Evolutionary conservation across 768 basidiomycete genomes (phyloP).

Genomic region (Kwoniella botswanensis): DNA sequence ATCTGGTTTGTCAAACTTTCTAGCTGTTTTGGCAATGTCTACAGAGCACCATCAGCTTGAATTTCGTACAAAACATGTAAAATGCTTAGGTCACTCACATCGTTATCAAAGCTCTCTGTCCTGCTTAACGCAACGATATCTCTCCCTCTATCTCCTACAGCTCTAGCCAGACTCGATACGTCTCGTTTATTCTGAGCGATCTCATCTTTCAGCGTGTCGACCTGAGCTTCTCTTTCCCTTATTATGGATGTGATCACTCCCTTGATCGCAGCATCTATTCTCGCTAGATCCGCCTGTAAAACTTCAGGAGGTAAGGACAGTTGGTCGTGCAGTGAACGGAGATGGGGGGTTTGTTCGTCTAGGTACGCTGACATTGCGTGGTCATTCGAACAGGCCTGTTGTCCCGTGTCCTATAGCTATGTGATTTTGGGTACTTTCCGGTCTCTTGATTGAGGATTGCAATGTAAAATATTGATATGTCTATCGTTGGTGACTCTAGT

Average conservation of each 20-base stretch:
- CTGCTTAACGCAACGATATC: slow-evolving; percentile 71
- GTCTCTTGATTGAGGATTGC: background rate
- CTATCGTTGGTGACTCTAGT: too few species aligned
- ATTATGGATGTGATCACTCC: slow-evolving; percentile 78
- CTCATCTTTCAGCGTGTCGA: slow-evolving; percentile 72
- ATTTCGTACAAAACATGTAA: background rate
- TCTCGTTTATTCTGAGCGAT: slow-evolving; percentile 69
- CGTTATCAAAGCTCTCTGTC: slow-evolving; percentile 61
- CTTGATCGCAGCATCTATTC: slow-evolving; percentile 75
- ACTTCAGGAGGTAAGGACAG: slow-evolving; percentile 80
- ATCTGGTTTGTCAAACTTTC: slow-evolving; percentile 72
- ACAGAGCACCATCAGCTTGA: background rate
- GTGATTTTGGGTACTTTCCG: background rate
- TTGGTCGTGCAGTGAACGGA: slow-evolving; percentile 80
- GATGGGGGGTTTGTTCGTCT: slow-evolving; percentile 74
- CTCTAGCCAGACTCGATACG: slow-evolving; percentile 70
- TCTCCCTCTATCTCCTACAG: slow-evolving; percentile 67
- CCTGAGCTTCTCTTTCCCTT: slow-evolving; percentile 71
- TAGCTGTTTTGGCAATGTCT: slow-evolving; percentile 71
- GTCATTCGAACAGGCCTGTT: background rate
- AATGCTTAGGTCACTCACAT: slow-evolving; percentile 19
- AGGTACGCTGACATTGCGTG: slow-evolving; percentile 48
- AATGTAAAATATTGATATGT: too few species aligned
- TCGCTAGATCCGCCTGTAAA: slow-evolving; percentile 76
- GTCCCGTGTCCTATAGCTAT: background rate